phyloP scores from a whole-genome alignment of 306 rosid species.

The Ormosia emarginata region DNA sequence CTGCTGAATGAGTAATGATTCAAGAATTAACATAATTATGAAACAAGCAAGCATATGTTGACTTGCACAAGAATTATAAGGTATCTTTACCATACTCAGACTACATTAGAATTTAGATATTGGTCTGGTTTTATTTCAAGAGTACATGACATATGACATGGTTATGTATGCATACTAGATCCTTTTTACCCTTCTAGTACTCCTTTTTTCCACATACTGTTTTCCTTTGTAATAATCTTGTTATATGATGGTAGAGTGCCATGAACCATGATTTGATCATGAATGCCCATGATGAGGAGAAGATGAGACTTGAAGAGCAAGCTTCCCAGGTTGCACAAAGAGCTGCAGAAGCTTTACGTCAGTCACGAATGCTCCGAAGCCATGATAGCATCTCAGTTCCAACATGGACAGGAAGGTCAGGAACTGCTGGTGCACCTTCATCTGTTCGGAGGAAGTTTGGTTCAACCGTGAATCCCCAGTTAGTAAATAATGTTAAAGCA shows the following conservation, averaged over 20 bases:
- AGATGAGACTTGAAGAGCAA: constrained; percentile 80
- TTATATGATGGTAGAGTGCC: constrained; percentile 60
- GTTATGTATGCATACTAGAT: background rate
- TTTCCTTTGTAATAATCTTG: constrained; percentile 20
- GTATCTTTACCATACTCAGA: background rate
- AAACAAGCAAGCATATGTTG: constrained; percentile 12
- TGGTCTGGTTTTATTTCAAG: background rate
- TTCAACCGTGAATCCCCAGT: constrained; percentile 63
- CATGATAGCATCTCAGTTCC: constrained; percentile 71
- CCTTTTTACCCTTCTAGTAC: background rate
- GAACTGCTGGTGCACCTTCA: constrained; percentile 91
- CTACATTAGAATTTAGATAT: constrained; percentile 11
- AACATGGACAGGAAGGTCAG: constrained; percentile 97
- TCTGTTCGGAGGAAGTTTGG: constrained; percentile 72
- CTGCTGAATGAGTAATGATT: background rate
- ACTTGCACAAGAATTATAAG: background rate
- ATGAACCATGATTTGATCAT: constrained; percentile 86
- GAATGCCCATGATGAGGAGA: constrained; percentile 88
- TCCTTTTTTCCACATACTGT: background rate
- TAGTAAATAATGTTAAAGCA: constrained; percentile 41
- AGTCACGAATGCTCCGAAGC: constrained; percentile 80
- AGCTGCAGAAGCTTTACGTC: constrained; percentile 92
- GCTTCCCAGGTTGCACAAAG: constrained; percentile 92
- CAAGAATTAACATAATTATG: constrained; percentile 4
- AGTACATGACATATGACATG: background rate